These are phyloP conservation scores for Fomitopsis serialis DNA, from an alignment of 768 basidiomycete genomes.

Conservation along the genomic window DNA sequence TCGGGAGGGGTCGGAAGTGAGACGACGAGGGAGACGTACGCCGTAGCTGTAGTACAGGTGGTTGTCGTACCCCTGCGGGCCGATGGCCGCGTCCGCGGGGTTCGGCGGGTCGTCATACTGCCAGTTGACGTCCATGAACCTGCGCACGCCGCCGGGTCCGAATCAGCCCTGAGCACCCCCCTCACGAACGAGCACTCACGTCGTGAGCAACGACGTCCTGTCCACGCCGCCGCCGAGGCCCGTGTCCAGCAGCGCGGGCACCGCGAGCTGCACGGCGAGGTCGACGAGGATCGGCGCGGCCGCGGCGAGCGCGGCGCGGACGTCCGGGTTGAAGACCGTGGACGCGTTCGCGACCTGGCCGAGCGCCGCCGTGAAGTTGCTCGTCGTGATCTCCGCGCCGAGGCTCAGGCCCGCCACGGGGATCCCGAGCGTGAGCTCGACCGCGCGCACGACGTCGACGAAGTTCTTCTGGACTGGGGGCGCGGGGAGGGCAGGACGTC, in stretches of 20 bases:
- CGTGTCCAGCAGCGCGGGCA: constrained; percentile 17
- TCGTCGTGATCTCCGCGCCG: constrained; percentile 16
- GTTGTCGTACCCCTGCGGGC: constrained; percentile 73
- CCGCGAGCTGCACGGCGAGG: constrained; percentile 17
- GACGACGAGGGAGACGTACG: constrained; percentile 28
- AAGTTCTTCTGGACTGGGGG: constrained; percentile 62
- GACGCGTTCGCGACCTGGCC: constrained; percentile 7
- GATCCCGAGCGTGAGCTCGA: constrained; percentile 60
- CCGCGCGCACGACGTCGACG: constrained; percentile 58
- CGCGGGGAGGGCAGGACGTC: background rate
- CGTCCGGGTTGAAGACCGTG: constrained; percentile 23
- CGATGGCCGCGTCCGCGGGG: constrained; percentile 61
- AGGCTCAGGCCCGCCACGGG: constrained; percentile 27
- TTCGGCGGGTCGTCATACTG: constrained; percentile 66
- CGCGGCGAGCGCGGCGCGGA: constrained; percentile 27
- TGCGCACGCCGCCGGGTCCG: constrained; percentile 26
- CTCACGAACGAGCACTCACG: constrained; percentile 20
- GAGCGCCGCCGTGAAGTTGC: constrained; percentile 34
- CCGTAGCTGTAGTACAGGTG: constrained; percentile 77
- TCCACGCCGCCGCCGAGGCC: constrained; percentile 10
- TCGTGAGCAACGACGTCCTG: constrained; percentile 30
- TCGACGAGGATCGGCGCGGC: constrained; percentile 32
- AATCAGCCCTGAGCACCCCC: background rate
- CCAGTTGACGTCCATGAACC: constrained; percentile 83
- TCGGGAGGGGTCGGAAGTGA: background rate